Base-by-base conservation (phyloP, 1,139 yeast genomes). In the Debaryomycetaceae sp. region DNA sequence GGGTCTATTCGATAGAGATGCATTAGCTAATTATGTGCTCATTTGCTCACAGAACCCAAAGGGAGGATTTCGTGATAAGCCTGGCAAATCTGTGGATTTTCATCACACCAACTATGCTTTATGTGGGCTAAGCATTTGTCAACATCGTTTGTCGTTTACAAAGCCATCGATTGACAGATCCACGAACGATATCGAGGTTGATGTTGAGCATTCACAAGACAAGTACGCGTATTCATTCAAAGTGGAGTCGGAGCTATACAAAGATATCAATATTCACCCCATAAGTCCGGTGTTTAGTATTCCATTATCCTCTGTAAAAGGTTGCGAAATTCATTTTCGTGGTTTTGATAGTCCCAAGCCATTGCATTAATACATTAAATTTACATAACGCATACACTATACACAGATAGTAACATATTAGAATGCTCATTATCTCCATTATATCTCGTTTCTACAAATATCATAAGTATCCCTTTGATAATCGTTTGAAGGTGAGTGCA, bases 11-110 rank as follows among this genome's bases (percentile, higher is more conserved):
- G 65, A 79, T 59, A 67, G 81, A 51, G 67, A 67, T 7, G 81
- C 79, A 0, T 63, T 92, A 34, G 75, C 73, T 41, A 73, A 77
- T 41, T 94, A 88, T 56, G 78, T 88, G 1, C 58, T 88, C 24
- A 71, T 77, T 45, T 88, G 96, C 56, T 81, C 95, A 45, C 98
- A 92, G 59, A 32, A 30, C 30, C 61, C 59, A 17, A 55, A 51
- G 1, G 96, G 96, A 2, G 98, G 98, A 0, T 67, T 92, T 26
- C 65, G 83, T 37, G 99, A 92, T 58, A 94, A 92, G 57, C 98
- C 98, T 0, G 89, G 88, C 1, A 79, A 78, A 47, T 55, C 63
- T 8, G 81, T 94, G 0, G 99, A 92, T 58, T 85, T 83, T 39
- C 94, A 92, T 59, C 99, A 92, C 56, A 83, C 97, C 2, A 89